Percentiles rank a stretch among this genome's conserved stretches.
These are phyloP conservation scores for Aspergillus hortae DNA, from an alignment of 2,329 filamentous ascomycete genomes.

Conservation along the genomic window DNA sequence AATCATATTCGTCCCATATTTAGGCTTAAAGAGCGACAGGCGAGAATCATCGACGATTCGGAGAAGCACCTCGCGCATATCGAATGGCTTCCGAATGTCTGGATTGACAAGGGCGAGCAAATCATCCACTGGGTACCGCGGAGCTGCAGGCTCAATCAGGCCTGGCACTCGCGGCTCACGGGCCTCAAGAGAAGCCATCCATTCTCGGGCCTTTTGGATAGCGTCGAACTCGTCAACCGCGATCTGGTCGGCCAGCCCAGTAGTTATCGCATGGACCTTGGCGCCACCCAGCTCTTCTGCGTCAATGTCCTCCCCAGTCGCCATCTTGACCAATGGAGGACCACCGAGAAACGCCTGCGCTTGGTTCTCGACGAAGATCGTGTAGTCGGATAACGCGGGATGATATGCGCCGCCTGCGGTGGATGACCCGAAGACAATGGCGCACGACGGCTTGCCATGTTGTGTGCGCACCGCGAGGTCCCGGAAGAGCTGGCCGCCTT, in stretches of 20 bases:
- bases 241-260: constrained; percentile 44
- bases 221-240: constrained; percentile 45
- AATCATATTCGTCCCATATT: constrained; percentile 18
- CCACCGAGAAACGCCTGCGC: constrained; percentile 46
- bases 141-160: constrained; percentile 7
- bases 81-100: constrained; percentile 39
- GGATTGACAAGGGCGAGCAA: constrained; percentile 36
- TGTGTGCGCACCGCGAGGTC: constrained; percentile 39
- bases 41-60: constrained; percentile 43
- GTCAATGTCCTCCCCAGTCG: constrained; percentile 42
- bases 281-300: constrained; percentile 45
- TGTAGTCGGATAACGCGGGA: constrained; percentile 42
- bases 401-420: constrained; percentile 44
- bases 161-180: constrained; percentile 2
- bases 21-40: constrained; percentile 39
- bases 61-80: constrained; percentile 40
- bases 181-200: constrained; percentile 26
- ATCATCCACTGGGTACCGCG: constrained; percentile 37
- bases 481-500: constrained; percentile 41
- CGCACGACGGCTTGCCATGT: constrained; percentile 39
- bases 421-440: constrained; percentile 45
- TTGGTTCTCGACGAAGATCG: constrained; percentile 42
- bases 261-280: constrained; percentile 38
- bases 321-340: constrained; percentile 47
- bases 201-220: constrained; percentile 38